Evolutionary conservation across 495 filamentous ascomycete genomes (phyloP), one percentile per base, ranked within the genome.

Genomic region (Haplographium delicatum): DNA sequence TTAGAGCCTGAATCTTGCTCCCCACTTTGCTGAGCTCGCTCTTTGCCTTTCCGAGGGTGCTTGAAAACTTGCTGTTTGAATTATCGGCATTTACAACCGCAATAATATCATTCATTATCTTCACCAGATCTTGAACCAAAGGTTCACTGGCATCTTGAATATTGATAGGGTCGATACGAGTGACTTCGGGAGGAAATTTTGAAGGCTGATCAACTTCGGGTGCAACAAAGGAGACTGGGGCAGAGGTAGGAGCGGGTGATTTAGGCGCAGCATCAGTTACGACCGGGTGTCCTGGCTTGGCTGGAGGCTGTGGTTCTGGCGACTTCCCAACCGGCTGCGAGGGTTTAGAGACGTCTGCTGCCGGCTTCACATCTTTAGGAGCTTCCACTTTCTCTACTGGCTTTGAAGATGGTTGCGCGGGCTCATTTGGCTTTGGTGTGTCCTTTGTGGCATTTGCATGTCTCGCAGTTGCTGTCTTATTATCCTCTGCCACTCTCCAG

Each of bases 51-150:
- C 74, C 66, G 44, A 98, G 80, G 2, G 88, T 83, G 16, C 75
- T 71, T 28, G 75, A 79, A 68, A 91, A 95, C 64, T 84, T 88
- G 54, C 72, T 69, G 46, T 81, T 76, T 44, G 79, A 72, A 47
- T 85, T 81, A 59, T 95, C 90, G 46, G 85, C 82, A 65, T 96
- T 95, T 48, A 96, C 81, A 25, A 91, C 86, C 1, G 86, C 81
- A 64, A 98, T 95, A 63, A 98, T 85, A 66, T 91, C 87, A 68
- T 98, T 98, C 56, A 97, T 75, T 62, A 93, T 89, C 70, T 87
- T 91, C 47, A 93, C 86, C n/a, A 98, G 72, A 62, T 96, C 88
- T 67, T 95, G 89, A 4, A 96, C 87, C 19, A 95, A 72, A 4
- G 88, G 83, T 59, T 97, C 93, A 50, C 84, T 79, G 48, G 86